Percentiles rank a stretch among this genome's conserved stretches.
Evolutionary conservation across 805 yeast genomes (phyloP).

Genomic region (Candida ponderosae): DNA sequence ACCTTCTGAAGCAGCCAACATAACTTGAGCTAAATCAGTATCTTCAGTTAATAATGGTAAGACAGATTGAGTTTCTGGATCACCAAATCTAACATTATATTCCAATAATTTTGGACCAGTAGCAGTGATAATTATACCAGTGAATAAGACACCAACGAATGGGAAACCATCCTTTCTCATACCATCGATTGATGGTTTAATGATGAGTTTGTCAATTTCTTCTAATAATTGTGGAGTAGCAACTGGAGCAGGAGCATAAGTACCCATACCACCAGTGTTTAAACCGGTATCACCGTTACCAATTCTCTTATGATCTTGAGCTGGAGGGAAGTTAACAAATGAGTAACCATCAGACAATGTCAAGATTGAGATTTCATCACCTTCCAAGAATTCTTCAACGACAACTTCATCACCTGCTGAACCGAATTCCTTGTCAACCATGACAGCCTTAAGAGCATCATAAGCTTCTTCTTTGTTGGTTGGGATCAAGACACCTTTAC

Average conservation of each 20-base stretch:
- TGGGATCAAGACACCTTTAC: constrained; percentile 97
- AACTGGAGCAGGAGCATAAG: constrained; percentile 96
- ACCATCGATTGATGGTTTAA: constrained; percentile 90
- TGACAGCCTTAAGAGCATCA: constrained; percentile 75
- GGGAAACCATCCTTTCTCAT: constrained; percentile 95
- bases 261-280: constrained; percentile 99
- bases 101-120: constrained; percentile 91
- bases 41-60: constrained; percentile 74
- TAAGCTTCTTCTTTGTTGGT: constrained; percentile 75
- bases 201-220: constrained; percentile 64
- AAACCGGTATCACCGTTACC: constrained; percentile 92
- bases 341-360: constrained; percentile 94
- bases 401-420: constrained; percentile 92
- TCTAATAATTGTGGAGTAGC: constrained; percentile 71
- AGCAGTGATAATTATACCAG: constrained; percentile 89
- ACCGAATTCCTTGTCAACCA: constrained; percentile 88
- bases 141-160: constrained; percentile 90
- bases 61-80: constrained; percentile 98
- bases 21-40: constrained; percentile 88
- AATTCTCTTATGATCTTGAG: constrained; percentile 96
- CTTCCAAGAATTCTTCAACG: constrained; percentile 91
- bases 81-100: constrained; percentile 97
- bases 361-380: constrained; percentile 91
- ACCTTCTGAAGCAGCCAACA: constrained; percentile 91
- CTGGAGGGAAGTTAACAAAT: constrained; percentile 85